Evolutionary conservation across 768 basidiomycete genomes (phyloP), one percentile per base, ranked within the genome.

Genomic region (Hypholoma sublateritium): DNA sequence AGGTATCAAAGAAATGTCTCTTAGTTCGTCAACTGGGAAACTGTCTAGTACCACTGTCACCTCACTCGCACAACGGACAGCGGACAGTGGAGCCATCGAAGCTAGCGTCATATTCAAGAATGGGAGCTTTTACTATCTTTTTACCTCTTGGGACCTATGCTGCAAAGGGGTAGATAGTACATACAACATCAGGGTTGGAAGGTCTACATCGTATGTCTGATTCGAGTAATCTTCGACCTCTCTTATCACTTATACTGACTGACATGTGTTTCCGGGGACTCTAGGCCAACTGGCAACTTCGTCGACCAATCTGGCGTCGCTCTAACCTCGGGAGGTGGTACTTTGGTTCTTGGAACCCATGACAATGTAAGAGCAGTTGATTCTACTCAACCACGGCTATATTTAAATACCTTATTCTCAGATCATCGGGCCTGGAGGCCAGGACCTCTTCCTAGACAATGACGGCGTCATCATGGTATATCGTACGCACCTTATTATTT

Each of bases 121-220:
- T 58, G 73, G 74, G 34, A 73, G 59, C 48, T 83, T 69, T 61
- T 84, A 76, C 67, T 85, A 84, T 60, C 71, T 85, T 16, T 85
- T 85, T 68, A 74, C 77, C 0, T 78, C 77, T 9, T 84, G 82
- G 82, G 82, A 83, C 59, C 69, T 68, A 2, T 84, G 82, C 68
- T 83, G 83, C 66, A 45, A 65, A 21, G 82, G 82, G 4, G 76
- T 74, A 14, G 70, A 68, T 9, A 81, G 80, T 67, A 85, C 82
- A 0, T 85, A 85, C 62, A 86, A 84, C 57, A 86, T 84, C 53
- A 77, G 82, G 8, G 82, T 86, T 28, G 81, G 81, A 19, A 73
- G 84, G 28, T 77, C 80, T 5, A 63, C 72, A 4, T 74, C 68
- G 79, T 79, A 49, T 36, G 74, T 65, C 17, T 25, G 21, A 39